phyloP scores from a whole-genome alignment of 2,329 filamentous ascomycete genomes.

The Botrytis elliptica region DNA sequence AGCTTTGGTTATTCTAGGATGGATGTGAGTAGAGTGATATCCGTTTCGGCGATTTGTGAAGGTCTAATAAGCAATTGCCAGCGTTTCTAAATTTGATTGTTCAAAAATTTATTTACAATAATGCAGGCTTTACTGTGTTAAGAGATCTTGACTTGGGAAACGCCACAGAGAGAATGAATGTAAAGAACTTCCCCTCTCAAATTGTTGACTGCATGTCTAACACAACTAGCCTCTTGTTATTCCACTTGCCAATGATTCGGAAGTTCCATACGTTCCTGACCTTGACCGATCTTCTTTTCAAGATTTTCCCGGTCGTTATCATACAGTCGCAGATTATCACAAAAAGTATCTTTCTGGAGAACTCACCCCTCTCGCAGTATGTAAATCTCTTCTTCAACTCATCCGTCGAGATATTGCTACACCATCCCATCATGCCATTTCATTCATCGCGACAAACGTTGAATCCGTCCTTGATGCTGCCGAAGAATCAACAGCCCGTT shows the following conservation, averaged over 20 bases:
- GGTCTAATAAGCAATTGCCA: background rate
- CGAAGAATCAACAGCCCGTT: slow-evolving; percentile 69
- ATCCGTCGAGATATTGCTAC: slow-evolving; percentile 59
- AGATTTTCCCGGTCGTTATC: slow-evolving; percentile 55
- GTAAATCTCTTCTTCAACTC: slow-evolving; percentile 67
- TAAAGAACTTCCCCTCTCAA: slow-evolving; percentile 37
- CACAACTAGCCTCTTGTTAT: slow-evolving; percentile 53
- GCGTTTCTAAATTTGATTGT: slow-evolving; percentile 60
- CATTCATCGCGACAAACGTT: slow-evolving; percentile 66
- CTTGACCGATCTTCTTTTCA: slow-evolving; percentile 46
- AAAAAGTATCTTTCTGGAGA: slow-evolving; percentile 67
- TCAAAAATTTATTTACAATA: slow-evolving; percentile 66
- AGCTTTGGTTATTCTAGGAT: slow-evolving; percentile 59
- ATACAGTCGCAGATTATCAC: slow-evolving; percentile 74
- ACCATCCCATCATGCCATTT: slow-evolving; percentile 55
- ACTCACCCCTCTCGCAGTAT: slow-evolving; percentile 70
- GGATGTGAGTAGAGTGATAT: slow-evolving; percentile 49
- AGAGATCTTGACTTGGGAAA: slow-evolving; percentile 48
- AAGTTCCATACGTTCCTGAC: slow-evolving; percentile 39
- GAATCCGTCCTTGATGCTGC: slow-evolving; percentile 66
- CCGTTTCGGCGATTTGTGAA: background rate
- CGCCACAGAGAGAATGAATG: slow-evolving; percentile 49
- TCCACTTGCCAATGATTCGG: slow-evolving; percentile 44
- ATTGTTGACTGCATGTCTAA: background rate
- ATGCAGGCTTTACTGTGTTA: slow-evolving; percentile 56